A percentile compares a stretch with the other conserved stretches of the same genome.
Conservation (phyloP, 1,139 yeast genomes). For the Spencermartinsiella ligniputridi region DNA sequence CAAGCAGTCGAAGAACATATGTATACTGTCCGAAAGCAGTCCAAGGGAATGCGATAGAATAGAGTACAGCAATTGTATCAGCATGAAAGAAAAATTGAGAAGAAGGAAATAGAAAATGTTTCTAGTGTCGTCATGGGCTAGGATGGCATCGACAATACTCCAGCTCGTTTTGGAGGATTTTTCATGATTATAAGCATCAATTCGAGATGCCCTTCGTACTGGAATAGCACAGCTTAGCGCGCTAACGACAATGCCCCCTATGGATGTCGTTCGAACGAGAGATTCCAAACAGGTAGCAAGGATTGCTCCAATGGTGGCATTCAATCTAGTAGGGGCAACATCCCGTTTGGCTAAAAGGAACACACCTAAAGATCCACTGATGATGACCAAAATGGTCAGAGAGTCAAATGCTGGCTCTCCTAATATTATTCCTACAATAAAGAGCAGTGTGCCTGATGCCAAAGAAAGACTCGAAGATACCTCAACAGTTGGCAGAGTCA, state of each 20-base stretch:
- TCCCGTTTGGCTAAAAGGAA: slow-evolving; percentile 33
- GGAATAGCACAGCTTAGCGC: slow-evolving; percentile 21
- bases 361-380: slow-evolving; percentile 34
- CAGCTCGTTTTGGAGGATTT: slow-evolving; percentile 13
- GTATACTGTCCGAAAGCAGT: slow-evolving; percentile 84
- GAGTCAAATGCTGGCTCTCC: slow-evolving; percentile 16
- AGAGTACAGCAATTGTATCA: slow-evolving; percentile 85
- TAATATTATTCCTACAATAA: slow-evolving; percentile 15
- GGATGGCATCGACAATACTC: slow-evolving; percentile 35
- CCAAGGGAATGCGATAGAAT: slow-evolving; percentile 91
- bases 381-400: slow-evolving; percentile 25
- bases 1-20: slow-evolving; percentile 92
- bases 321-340: slow-evolving; percentile 30
- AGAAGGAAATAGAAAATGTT: slow-evolving; percentile 85
- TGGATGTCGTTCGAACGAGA: slow-evolving; percentile 17
- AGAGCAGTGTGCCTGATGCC: slow-evolving; percentile 16
- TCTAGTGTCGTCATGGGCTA: slow-evolving; percentile 65
- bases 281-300: slow-evolving; percentile 21
- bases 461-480: slow-evolving; percentile 18
- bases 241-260: slow-evolving; percentile 18
- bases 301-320: slow-evolving; percentile 26
- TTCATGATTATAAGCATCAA: not conserved
- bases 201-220: slow-evolving; percentile 3
- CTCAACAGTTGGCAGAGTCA: slow-evolving; percentile 12
- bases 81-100: slow-evolving; percentile 87